Conservation (phyloP, 306 rosid species). For the Dryas alaskensis region DNA sequence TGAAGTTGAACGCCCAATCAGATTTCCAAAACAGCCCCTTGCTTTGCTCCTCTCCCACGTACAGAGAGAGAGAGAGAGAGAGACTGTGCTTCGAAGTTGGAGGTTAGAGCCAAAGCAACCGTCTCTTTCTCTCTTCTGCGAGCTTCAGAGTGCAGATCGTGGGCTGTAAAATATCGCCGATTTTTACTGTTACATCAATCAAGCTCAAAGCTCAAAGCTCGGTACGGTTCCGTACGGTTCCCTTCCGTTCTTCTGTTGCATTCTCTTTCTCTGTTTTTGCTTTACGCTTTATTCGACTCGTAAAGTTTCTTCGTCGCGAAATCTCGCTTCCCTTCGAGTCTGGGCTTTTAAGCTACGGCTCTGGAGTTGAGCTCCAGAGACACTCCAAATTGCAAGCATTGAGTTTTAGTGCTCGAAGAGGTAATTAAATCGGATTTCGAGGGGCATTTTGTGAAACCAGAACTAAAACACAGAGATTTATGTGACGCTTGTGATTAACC, state of each 20-base stretch:
- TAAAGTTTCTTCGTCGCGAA: conserved; percentile 25
- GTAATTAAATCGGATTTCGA: not conserved
- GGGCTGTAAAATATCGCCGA: conserved; percentile 25
- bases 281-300: conserved; percentile 28
- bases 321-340: conserved; percentile 14
- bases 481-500: conserved; percentile 14
- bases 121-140: not conserved
- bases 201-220: not conserved
- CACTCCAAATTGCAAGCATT: not conserved
- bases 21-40: too few species aligned
- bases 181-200: conserved; percentile 45
- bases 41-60: too few species aligned
- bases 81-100: too few species aligned
- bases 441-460: not conserved
- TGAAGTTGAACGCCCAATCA: too few species aligned
- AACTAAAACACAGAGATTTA: conserved; percentile 15
- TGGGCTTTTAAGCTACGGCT: conserved; percentile 29
- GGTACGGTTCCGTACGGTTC: not conserved
- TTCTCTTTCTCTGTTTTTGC: not conserved
- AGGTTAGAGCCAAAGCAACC: not conserved
- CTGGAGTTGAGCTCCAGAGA: not conserved
- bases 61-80: too few species aligned
- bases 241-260: conserved; percentile 18
- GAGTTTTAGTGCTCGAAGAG: not conserved
- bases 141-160: conserved; percentile 37